These are phyloP conservation scores for Entonaema liquescens DNA, from an alignment of 495 filamentous ascomycete species.

Conservation along the genomic window DNA sequence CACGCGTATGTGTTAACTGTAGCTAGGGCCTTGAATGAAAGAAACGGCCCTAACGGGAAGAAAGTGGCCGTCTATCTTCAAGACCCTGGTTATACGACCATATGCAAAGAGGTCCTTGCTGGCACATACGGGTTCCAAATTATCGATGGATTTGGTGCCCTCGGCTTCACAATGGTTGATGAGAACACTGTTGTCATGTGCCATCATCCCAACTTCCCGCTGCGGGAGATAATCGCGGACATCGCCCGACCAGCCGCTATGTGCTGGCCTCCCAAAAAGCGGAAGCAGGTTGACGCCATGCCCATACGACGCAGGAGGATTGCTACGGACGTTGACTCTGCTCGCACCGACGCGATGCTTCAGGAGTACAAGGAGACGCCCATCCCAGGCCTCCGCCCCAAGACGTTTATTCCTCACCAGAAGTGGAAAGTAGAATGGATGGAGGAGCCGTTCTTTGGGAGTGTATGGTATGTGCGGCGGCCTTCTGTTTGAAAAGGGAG, in stretches of 20 bases:
- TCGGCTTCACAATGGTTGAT: slow-evolving; percentile 42
- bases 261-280: slow-evolving; percentile 29
- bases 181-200: slow-evolving; percentile 36
- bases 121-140: background rate
- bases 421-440: too few species aligned
- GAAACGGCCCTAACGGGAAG: background rate
- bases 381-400: background rate
- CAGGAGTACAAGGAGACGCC: background rate
- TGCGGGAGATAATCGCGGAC: slow-evolving; percentile 44
- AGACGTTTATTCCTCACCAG: background rate
- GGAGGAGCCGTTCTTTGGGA: slow-evolving; percentile 2
- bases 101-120: background rate
- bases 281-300: background rate
- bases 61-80: slow-evolving; percentile 5
- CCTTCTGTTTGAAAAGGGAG: too few species aligned
- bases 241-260: slow-evolving; percentile 42
- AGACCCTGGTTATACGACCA: background rate
- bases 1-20: slow-evolving; percentile 1
- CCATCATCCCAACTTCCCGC: slow-evolving; percentile 26
- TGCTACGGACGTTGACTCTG: background rate
- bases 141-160: slow-evolving; percentile 1
- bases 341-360: slow-evolving; percentile 4
- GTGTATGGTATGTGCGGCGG: slow-evolving; percentile 12
- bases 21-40: background rate
- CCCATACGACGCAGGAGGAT: too few species aligned